Evolutionary conservation across 176 grass and related monocot species (phyloP).

Genomic region (Oryza glaberrima): DNA sequence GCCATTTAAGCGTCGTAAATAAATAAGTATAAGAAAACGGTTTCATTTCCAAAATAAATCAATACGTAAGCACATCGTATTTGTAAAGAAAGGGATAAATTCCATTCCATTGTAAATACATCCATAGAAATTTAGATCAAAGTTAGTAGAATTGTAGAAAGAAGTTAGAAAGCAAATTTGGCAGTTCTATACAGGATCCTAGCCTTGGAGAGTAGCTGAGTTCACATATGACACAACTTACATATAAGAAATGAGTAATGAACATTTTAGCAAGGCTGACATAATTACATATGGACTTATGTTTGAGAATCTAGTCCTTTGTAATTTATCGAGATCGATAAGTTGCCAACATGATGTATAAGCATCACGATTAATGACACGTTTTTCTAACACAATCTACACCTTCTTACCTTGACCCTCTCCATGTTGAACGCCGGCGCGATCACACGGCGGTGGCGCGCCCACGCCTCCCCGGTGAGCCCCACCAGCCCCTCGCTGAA

Average conservation of each 20-base stretch:
- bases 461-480: conserved; percentile 64
- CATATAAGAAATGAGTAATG: too few relatives aligned
- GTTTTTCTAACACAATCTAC: too few relatives aligned
- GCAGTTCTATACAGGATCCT: too few relatives aligned
- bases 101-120: not conserved
- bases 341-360: too few relatives aligned
- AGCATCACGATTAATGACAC: too few relatives aligned
- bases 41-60: not conserved
- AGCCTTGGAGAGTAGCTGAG: too few relatives aligned
- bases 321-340: too few relatives aligned
- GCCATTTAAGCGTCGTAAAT: too few relatives aligned
- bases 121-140: not conserved
- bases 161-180: not conserved
- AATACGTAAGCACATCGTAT: not conserved
- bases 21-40: not conserved
- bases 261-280: too few relatives aligned
- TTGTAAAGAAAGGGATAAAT: not conserved
- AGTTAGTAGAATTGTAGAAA: not conserved
- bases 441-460: conserved; percentile 62
- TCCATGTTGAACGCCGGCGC: conserved; percentile 88
- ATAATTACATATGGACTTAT: too few relatives aligned
- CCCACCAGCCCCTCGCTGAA: conserved; percentile 59
- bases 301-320: too few relatives aligned
- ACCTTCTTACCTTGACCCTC: conserved; percentile 56
- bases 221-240: too few relatives aligned